Conservation (phyloP, 2,329 filamentous ascomycete genomes). For the Niveomyces coronatus region DNA sequence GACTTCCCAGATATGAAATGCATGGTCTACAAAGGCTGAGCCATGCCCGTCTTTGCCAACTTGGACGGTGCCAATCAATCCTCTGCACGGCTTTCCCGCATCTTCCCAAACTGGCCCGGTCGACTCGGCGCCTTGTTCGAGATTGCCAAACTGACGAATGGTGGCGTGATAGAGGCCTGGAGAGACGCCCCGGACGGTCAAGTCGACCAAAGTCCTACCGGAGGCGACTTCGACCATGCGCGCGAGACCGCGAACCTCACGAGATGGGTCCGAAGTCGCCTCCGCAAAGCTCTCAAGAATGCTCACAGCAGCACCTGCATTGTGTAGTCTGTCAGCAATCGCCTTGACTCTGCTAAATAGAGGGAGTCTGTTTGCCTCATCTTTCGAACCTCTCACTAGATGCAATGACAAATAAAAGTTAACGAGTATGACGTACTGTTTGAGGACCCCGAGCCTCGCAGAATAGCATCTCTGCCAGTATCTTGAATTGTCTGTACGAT, state of each 20-base stretch:
- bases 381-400: too few species aligned
- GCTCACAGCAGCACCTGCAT: conserved; percentile 70
- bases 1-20: conserved; percentile 88
- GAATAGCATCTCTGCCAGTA: conserved; percentile 86
- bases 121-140: conserved; percentile 71
- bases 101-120: conserved; percentile 74
- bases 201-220: conserved; percentile 70
- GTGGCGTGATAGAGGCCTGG: conserved; percentile 77
- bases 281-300: conserved; percentile 82
- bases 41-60: conserved; percentile 69
- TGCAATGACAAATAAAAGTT: too few species aligned
- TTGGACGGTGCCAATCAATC: conserved; percentile 61
- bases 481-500: conserved; percentile 83
- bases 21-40: conserved; percentile 68
- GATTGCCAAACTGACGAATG: conserved; percentile 77
- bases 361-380: too few species aligned
- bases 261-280: conserved; percentile 33
- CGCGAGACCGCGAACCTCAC: conserved; percentile 71
- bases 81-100: conserved; percentile 33
- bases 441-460: conserved; percentile 76
- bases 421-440: conserved; percentile 63
- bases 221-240: conserved; percentile 87
- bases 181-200: conserved; percentile 73
- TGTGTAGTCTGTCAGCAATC: background rate
- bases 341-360: too few species aligned